Evolutionary conservation across 148 eudicot species (phyloP).

Genomic region (Vaccinium darrowii): DNA sequence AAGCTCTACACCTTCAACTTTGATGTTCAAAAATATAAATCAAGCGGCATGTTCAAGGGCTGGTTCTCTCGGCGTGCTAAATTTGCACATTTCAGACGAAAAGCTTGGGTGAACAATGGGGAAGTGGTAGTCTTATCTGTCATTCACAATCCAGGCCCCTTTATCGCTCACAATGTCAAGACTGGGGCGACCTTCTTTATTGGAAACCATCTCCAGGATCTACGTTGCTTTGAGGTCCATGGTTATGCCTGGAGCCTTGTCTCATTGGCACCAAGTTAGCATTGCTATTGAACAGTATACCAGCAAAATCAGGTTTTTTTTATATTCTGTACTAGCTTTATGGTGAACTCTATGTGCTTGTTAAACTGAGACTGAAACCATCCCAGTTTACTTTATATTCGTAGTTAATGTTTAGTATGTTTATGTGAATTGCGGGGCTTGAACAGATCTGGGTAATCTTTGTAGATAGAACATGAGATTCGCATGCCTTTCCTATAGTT

Average conservation of each 20-base stretch:
- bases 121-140: not conserved
- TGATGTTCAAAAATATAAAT: not conserved
- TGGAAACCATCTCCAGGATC: not conserved
- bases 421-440: too few relatives aligned
- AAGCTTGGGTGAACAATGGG: not conserved
- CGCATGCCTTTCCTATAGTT: too few relatives aligned
- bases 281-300: too few relatives aligned
- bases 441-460: too few relatives aligned
- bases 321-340: too few relatives aligned
- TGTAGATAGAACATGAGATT: too few relatives aligned
- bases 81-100: not conserved
- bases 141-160: not conserved
- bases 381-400: too few relatives aligned
- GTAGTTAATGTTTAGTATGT: too few relatives aligned
- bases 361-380: too few relatives aligned
- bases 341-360: too few relatives aligned
- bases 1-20: not conserved
- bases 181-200: not conserved
- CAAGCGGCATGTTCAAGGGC: not conserved
- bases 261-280: not conserved
- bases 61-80: not conserved
- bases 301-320: too few relatives aligned
- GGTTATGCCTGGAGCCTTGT: not conserved
- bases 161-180: not conserved
- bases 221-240: fast-evolving